Percentiles rank a stretch among this genome's conserved stretches.
phyloP scores from a whole-genome alignment of 2,329 filamentous ascomycete genomes.

The Pseudomassariella vexata region DNA sequence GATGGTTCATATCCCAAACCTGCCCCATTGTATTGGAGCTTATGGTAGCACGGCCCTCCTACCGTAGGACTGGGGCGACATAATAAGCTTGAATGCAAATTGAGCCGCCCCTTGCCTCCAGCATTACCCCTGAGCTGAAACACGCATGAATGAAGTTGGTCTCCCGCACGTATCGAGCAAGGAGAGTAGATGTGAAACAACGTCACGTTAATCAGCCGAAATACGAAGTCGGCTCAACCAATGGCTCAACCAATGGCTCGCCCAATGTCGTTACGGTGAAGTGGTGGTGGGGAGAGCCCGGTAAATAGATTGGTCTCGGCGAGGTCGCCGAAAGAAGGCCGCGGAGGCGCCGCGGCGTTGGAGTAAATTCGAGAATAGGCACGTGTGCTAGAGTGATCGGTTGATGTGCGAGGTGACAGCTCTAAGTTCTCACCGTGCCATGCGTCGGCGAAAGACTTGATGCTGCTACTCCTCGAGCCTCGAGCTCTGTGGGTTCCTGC shows the following conservation, averaged over 20 bases:
- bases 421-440: constrained; percentile 31
- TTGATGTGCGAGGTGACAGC: constrained; percentile 28
- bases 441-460: constrained; percentile 33
- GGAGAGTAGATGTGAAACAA: neutral
- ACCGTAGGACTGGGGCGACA: too few species aligned
- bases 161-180: neutral
- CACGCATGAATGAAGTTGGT: neutral
- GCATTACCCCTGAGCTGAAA: too few species aligned
- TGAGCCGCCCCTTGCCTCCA: too few species aligned
- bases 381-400: constrained; percentile 17
- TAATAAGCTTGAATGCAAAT: too few species aligned
- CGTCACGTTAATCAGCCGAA: neutral
- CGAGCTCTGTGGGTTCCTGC: constrained; percentile 31
- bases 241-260: constrained; percentile 45
- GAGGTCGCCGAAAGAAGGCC: constrained; percentile 37
- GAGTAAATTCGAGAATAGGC: constrained; percentile 37
- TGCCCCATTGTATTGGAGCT: too few species aligned
- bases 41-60: too few species aligned
- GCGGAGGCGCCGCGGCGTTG: constrained; percentile 35
- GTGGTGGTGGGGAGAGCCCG: constrained; percentile 43
- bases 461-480: constrained; percentile 40
- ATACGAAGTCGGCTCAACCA: neutral
- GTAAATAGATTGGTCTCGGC: constrained; percentile 29
- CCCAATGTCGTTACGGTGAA: constrained; percentile 42
- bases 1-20: neutral